Base-by-base conservation (phyloP, 768 basidiomycete genomes). In the Stropharia rugosoannulata region DNA sequence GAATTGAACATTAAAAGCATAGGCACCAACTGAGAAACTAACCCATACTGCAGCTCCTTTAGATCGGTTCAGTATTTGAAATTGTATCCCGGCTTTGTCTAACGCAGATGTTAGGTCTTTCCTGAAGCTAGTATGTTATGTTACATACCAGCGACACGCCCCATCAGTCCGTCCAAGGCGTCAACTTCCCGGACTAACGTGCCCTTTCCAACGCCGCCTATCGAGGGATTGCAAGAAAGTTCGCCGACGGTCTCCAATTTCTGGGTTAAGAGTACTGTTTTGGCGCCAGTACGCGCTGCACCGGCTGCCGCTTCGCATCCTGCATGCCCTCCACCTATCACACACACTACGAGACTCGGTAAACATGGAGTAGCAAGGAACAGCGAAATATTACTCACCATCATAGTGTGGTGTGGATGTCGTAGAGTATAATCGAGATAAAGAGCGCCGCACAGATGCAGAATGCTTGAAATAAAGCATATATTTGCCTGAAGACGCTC, bases 21-120 rank as follows among this genome's bases (percentile, higher is more conserved):
- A 13, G 6, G 40, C 19, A 45, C 6, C 41, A 29, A 15, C n/a
- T 35, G 16, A 32, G 49, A 41, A n/a, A 70, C 82, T 36, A 55
- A 93, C 91, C 89, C 91, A 93, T 35, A 93, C 93, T 0, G 94
- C 94, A 4, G 93, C 82, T 1, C 94, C 94, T 66, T 89, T 93
- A 2, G 92, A 90, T 40, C 79, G 76, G 65, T 96, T 95, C 55
- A 96, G 72, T 60, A 95, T 85, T 32, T 87, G 89, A 62, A 95
- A 95, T 64, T 94, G 90, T 54, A 93, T 90, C 0, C 93, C 93
- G 0, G 94, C 90, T 65, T 86, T 85, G 69, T 96, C 94, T 92
- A n/a, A 60, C 12, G 13, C 9, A 51, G 44, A 32, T 2, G 1
- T 29, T 43, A 36, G 37, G 10, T 15, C 32, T 18, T 15, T 36